Base-by-base conservation (phyloP, 2,329 filamentous ascomycete genomes). In the Microcyclosporella mali region DNA sequence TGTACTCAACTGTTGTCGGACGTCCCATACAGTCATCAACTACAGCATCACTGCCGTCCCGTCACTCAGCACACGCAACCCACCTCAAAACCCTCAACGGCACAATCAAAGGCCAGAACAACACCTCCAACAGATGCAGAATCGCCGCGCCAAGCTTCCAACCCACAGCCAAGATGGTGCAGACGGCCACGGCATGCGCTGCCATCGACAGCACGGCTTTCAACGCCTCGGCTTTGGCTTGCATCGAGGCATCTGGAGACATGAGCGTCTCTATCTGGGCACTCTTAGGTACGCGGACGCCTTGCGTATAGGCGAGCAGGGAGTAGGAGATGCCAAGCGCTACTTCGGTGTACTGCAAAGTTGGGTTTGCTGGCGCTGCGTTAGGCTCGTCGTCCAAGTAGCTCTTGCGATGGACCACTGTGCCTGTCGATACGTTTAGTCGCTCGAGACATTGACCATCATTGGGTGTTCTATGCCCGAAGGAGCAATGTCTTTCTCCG, bases 21-120 rank as follows among this genome's bases (percentile, higher is more conserved):
- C n/a, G n/a, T n/a, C n/a, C n/a, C n/a, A n/a, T n/a, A n/a, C n/a
- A n/a, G n/a, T n/a, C n/a, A n/a, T n/a, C n/a, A n/a, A n/a, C n/a
- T n/a, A n/a, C n/a, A n/a, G n/a, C n/a, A n/a, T n/a, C n/a, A n/a
- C n/a, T n/a, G n/a, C n/a, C n/a, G n/a, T n/a, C n/a, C n/a, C n/a
- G n/a, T 25, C 41, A 51, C n/a, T 40, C 39, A 17, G 32, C 15
- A 9, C 48, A 37, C 18, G 42, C 37, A 19, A 56, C 36, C 55
- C 57, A 63, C 33, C 49, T 51, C 25, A 57, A 14, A 27, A 61
- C 28, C 38, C 42, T 45, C 21, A 58, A 42, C 2, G 58, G 55
- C 19, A 59, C 50, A 25, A 45, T 40, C n/a, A 61, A 38, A 19
- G 58, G 58, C 56, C 57, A 63, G 2, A 60, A 34, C 31, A 61